A percentile compares a stretch with the other conserved stretches of the same genome.
Evolutionary conservation across 2,329 filamentous ascomycete genomes (phyloP).

Genomic region (Pseudogymnoascus sp.): DNA sequence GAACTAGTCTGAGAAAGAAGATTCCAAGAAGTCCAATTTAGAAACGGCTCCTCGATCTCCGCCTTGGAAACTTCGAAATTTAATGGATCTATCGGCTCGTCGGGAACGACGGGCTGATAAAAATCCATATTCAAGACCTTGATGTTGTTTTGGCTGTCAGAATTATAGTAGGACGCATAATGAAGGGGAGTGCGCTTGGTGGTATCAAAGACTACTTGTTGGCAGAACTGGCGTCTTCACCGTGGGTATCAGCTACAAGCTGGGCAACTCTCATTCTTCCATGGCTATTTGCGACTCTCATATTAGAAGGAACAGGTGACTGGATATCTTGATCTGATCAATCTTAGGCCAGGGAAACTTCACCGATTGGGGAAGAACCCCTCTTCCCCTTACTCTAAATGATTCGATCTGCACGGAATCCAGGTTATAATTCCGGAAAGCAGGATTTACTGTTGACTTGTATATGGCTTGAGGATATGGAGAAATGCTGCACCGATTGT

Average conservation of each 20-base stretch:
- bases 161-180: conserved; percentile 6
- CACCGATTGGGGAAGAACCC: background rate
- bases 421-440: background rate
- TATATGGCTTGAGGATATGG: background rate
- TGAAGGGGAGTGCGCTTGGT: background rate
- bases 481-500: background rate
- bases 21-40: background rate
- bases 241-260: background rate
- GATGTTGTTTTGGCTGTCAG: background rate
- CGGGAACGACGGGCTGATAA: background rate
- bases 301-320: background rate
- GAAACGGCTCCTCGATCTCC: background rate
- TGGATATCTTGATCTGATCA: background rate
- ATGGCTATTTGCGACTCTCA: background rate
- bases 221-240: background rate
- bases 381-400: background rate
- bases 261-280: background rate
- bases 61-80: background rate
- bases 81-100: background rate
- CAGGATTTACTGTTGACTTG: background rate
- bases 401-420: background rate
- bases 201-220: background rate
- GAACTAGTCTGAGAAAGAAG: background rate
- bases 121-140: background rate
- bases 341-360: background rate